phyloP scores from a whole-genome alignment of 1,284 basidiomycete genomes.

The Waitea zeae region DNA sequence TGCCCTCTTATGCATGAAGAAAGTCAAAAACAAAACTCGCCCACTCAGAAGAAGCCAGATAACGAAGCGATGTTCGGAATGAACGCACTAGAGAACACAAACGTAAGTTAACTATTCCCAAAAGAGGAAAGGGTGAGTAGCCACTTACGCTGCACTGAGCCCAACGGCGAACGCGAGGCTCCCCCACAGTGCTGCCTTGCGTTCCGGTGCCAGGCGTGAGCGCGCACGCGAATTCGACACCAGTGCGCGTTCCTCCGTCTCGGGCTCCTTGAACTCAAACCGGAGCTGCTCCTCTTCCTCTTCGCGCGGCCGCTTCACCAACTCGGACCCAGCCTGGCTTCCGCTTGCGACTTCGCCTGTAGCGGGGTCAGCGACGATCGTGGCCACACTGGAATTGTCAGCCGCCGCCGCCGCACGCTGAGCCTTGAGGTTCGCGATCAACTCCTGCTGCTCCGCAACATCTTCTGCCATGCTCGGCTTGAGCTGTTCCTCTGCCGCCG shows the following conservation, averaged over 20 bases:
- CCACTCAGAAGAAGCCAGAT: no score
- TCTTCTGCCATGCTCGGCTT: constrained; percentile 46
- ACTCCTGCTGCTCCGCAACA: constrained; percentile 49
- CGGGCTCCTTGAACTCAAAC: constrained; percentile 45
- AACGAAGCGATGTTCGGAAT: no score
- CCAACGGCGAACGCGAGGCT: constrained; percentile 57
- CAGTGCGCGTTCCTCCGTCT: constrained; percentile 36
- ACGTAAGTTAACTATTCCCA: no score
- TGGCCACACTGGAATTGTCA: constrained; percentile 8
- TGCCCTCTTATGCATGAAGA: no score
- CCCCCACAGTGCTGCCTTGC: constrained; percentile 60
- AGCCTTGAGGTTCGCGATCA: constrained; percentile 49
- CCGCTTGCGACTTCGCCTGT: constrained; percentile 3
- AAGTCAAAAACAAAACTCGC: no score
- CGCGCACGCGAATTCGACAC: constrained; percentile 43
- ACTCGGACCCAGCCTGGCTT: constrained; percentile 6
- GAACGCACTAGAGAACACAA: no score
- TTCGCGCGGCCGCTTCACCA: constrained; percentile 36
- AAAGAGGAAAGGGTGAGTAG: no score
- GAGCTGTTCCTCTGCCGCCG: constrained; percentile 29
- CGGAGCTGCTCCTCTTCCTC: constrained; percentile 29
- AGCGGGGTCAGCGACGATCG: background rate
- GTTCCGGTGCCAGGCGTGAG: constrained; percentile 28
- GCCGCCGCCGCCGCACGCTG: constrained; percentile 10
- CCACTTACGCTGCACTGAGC: constrained; percentile 50